Evolutionary conservation across 331 rosid species (phyloP).

Genomic region (Spiraea crenata): DNA sequence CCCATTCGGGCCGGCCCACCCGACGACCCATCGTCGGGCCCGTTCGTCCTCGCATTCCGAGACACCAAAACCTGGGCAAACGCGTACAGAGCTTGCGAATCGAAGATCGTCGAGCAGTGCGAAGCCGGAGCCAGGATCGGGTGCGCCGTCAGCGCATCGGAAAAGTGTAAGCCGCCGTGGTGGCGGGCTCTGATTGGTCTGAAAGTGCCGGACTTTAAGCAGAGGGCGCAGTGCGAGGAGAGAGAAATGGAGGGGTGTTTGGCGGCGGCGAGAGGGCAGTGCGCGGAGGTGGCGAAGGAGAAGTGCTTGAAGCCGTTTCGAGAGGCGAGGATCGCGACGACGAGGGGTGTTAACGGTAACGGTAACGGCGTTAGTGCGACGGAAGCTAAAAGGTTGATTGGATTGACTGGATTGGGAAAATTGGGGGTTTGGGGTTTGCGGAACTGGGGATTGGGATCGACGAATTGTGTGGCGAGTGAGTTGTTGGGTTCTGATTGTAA

Average conservation of each 20-base stretch:
- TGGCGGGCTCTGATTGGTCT: slow-evolving; percentile 49
- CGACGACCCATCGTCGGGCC: slow-evolving; percentile 52
- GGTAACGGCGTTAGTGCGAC: slow-evolving; percentile 23
- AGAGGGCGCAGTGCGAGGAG: slow-evolving; percentile 67
- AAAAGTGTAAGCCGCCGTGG: slow-evolving; percentile 67
- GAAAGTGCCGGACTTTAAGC: slow-evolving; percentile 41
- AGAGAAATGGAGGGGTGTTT: slow-evolving; percentile 60
- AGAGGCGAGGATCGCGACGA: slow-evolving; percentile 51
- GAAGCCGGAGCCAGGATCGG: slow-evolving; percentile 68
- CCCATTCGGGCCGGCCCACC: slow-evolving; percentile 35
- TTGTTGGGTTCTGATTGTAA: slow-evolving; percentile 31
- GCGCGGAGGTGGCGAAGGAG: slow-evolving; percentile 55
- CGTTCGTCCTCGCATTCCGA: slow-evolving; percentile 59
- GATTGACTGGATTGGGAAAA: slow-evolving; percentile 27
- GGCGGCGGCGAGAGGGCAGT: slow-evolving; percentile 51
- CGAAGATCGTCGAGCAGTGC: slow-evolving; percentile 57
- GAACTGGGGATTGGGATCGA: slow-evolving; percentile 13
- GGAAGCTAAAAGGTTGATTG: slow-evolving; percentile 41
- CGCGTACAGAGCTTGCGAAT: slow-evolving; percentile 48
- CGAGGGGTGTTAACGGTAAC: too few relatives aligned
- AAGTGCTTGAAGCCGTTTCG: slow-evolving; percentile 64
- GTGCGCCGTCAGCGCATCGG: slow-evolving; percentile 64
- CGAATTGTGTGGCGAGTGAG: slow-evolving; percentile 46
- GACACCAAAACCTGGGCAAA: slow-evolving; percentile 58
- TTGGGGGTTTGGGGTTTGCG: slow-evolving; percentile 18